Evolutionary conservation across 192 early-diverging fungal species (phyloP).

Genomic region (Oehlia diaphana): DNA sequence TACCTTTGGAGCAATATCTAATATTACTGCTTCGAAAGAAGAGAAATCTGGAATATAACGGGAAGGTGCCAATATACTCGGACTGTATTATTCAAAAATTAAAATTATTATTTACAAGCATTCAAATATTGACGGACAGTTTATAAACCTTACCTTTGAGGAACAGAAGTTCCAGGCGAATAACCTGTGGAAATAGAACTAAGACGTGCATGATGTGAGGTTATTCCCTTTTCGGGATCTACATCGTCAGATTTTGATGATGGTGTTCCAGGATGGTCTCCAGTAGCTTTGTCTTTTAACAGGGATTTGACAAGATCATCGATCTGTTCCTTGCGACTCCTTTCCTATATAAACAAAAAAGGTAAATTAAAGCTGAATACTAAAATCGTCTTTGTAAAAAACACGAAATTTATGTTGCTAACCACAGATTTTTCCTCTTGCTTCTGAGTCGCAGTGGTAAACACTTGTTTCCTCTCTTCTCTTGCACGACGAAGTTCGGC

Average conservation of each 20-base stretch:
- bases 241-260: slow-evolving; percentile 43
- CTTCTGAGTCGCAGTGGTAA: slow-evolving; percentile 44
- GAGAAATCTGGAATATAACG: slow-evolving; percentile 64
- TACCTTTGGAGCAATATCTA: slow-evolving; percentile 87
- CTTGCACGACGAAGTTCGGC: slow-evolving; percentile 82
- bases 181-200: slow-evolving; percentile 1
- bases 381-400: background rate
- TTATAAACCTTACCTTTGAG: slow-evolving; percentile 16
- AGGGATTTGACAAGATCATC: slow-evolving; percentile 86
- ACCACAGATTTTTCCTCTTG: slow-evolving; percentile 22
- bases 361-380: background rate
- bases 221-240: slow-evolving; percentile 44
- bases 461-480: slow-evolving; percentile 80
- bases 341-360: background rate
- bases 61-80: slow-evolving; percentile 9
- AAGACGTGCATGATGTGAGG: slow-evolving; percentile 33
- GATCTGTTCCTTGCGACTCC: slow-evolving; percentile 61
- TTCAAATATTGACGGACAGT: background rate
- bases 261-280: slow-evolving; percentile 55
- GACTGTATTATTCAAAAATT: slow-evolving; percentile 22
- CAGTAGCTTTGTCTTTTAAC: slow-evolving; percentile 46
- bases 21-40: slow-evolving; percentile 71
- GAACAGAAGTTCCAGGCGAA: slow-evolving; percentile 2
- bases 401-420: background rate
- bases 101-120: slow-evolving; percentile 6